Base-by-base conservation (phyloP, 1,139 yeast genomes). In the Lodderomyces pseudojiufengensis region DNA sequence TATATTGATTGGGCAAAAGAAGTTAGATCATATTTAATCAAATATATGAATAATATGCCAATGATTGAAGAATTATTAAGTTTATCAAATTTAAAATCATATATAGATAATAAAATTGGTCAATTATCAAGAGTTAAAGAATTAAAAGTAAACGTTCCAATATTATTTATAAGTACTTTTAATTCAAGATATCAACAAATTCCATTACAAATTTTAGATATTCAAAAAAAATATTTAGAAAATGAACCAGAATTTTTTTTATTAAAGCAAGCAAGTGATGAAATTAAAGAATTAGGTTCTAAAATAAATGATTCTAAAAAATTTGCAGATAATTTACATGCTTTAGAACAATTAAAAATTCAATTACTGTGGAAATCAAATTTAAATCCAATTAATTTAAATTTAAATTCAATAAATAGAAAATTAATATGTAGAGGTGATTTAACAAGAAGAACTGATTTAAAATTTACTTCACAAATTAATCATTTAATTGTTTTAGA, bases 161-260 rank as follows among this genome's bases (percentile, higher is more conserved):
- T 84, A 61, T 54, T 84, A 31, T 82, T 83, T 49, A 74, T 84
- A 47, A 82, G 86, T 48, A 83, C 94, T 0, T 84, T 85, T 44
- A 79, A 84, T 43, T 84, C 87, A 4, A 72, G 94, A 11, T 69
- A 85, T 38, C 87, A 84, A 38, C 77, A 82, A 33, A 67, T 85
- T 38, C 83, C 87, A 1, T 64, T 86, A 28, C 82, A 86, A 28
- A 63, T 86, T 14, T 56, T 61, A 12, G 84, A 87, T 26, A 75
- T 86, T 21, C 70, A 60, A 54, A 71, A 50, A 65, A 82, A 16
- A 40, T 58, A 45, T 40, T 60, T 59, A 20, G 65, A 72, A 9
- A 70, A 68, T 28, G 78, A 76, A 33, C 70, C 73, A 2, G 95
- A 86, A 48, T 70, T 69, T 47, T 65, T 64, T 15, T 60, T 76